Conservation (phyloP, 163 green algal species). For the Scenedesmus sp. region DNA sequence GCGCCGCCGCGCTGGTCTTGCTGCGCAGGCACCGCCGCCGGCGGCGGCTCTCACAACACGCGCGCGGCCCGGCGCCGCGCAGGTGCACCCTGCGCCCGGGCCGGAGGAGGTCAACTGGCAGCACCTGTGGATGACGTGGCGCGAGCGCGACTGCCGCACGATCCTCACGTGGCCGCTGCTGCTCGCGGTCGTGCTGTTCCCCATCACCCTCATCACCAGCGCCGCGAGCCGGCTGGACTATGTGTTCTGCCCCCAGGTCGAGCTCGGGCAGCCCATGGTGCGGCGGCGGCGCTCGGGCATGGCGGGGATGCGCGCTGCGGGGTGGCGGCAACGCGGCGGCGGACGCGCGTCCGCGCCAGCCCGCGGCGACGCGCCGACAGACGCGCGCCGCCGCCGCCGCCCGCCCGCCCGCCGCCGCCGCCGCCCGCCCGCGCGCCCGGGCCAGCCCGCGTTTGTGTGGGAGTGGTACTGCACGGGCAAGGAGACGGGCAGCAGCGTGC, state of each 20-base stretch:
- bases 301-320: neutral
- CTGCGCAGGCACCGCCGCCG: neutral
- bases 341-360: too few relatives aligned
- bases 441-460: constrained; percentile 37
- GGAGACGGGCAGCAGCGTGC: neutral
- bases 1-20: neutral
- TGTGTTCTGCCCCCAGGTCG: constrained; percentile 52
- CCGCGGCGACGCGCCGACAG: too few relatives aligned
- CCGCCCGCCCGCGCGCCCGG: too few relatives aligned
- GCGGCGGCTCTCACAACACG: neutral
- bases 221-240: constrained; percentile 55
- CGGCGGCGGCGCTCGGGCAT: neutral
- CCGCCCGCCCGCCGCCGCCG: neutral
- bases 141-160: constrained; percentile 50
- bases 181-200: constrained; percentile 70
- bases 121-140: constrained; percentile 68
- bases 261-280: constrained; percentile 13
- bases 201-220: constrained; percentile 79
- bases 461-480: constrained; percentile 72
- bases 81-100: constrained; percentile 66
- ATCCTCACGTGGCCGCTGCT: constrained; percentile 52
- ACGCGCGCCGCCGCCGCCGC: too few relatives aligned
- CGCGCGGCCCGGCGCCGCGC: neutral
- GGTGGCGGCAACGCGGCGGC: neutral
- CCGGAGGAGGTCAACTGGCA: constrained; percentile 82